Conservation (phyloP, 179 eudicot genomes). For the Beta lomatogona region DNA sequence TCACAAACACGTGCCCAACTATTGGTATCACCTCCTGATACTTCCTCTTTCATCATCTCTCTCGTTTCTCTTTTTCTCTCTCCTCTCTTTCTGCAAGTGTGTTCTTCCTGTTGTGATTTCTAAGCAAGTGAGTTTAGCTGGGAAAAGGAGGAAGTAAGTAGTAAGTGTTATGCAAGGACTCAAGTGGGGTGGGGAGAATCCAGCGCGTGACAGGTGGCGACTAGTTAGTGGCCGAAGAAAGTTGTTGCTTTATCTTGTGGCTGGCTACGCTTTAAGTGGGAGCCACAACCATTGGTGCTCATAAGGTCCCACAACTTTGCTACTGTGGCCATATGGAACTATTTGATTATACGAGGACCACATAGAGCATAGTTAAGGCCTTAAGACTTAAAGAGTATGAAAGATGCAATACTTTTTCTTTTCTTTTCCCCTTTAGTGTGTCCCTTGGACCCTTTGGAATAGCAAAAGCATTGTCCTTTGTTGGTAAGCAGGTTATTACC, state of each 20-base stretch:
- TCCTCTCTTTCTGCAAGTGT: not conserved
- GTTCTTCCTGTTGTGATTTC: not conserved
- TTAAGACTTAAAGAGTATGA: not conserved
- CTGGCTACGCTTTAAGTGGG: conserved; percentile 22
- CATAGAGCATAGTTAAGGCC: conserved; percentile 10
- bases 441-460: conserved; percentile 13
- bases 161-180: conserved; percentile 5
- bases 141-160: not conserved
- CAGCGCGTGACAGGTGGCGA: conserved; percentile 3
- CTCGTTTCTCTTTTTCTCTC: not conserved
- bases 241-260: conserved; percentile 23
- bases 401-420: conserved; percentile 10
- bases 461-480: conserved; percentile 5
- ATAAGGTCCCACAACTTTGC: conserved; percentile 11
- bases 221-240: conserved; percentile 8
- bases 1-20: conserved; percentile 24
- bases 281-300: not conserved
- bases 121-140: conserved; percentile 8
- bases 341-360: conserved; percentile 21
- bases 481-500: conserved; percentile 5
- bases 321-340: conserved; percentile 15
- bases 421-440: not conserved
- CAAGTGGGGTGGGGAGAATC: conserved; percentile 20
- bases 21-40: conserved; percentile 17
- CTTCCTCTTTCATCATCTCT: conserved; percentile 20